Base-by-base conservation (phyloP, 2,329 filamentous ascomycete species). In the Onygenales sp. region DNA sequence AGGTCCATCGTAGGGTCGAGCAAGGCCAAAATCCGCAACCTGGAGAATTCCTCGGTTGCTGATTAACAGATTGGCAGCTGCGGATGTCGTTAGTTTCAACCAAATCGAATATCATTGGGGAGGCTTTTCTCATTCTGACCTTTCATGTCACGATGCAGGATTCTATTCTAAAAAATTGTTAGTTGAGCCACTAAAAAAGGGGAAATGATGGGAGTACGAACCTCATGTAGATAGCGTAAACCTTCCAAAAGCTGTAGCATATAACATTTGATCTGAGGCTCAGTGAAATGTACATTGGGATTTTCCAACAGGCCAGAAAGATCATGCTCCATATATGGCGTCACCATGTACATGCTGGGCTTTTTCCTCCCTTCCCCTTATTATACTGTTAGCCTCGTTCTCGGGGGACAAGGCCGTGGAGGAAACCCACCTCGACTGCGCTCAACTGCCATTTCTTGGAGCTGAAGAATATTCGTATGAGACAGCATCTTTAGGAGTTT, bases 251-350 rank as follows among this genome's bases (percentile, higher is more conserved):
- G 79, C 69, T 98, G 93, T 55, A 93, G 75, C 81, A 98, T 85
- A 71, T 98, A 98, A 74, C 93, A 98, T 71, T 98, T 98, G 71
- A 97, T 95, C 68, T 97, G 91, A 4, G 89, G 80, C 64, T 91
- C 85, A 48, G 86, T 87, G 64, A 98, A 92, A 42, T 82, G 81
- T 41, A 98, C 91, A 6, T 85, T 84, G 8, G 92, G 92, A 63
- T 98, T 98, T 69, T 97, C 93, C 63, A 98, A 83, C 33, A 98
- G 82, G 44, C 93, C 93, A 7, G 92, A 95, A n/a, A 98, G 80
- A 72, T 98, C 93, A 72, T 98, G 93, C 63, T 97, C 91, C 90
- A 97, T 96, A 70, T 98, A 98, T 6, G 92, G 93, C 44, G 86
- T 96, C 50, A 95, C 92, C 93, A 98, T 98, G 73, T 97, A 97